Evolutionary conservation across 306 rosid genomes (phyloP).

Genomic region (Prunus fruticosa): DNA sequence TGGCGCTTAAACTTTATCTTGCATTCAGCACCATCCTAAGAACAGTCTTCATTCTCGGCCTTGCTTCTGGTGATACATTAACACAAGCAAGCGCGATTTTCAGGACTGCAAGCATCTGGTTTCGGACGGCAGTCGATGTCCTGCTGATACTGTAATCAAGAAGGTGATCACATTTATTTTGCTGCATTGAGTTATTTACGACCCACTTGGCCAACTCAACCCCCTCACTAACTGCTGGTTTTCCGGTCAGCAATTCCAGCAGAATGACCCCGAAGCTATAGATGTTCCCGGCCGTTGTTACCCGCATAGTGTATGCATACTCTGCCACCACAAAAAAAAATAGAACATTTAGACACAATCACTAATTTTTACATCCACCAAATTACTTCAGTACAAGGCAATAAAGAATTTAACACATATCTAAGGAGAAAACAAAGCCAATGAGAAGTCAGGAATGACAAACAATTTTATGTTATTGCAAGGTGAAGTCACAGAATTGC

Average conservation of each 20-base stretch:
- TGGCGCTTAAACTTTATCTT: conserved; percentile 28
- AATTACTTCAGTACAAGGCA: neutral
- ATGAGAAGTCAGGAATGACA: neutral
- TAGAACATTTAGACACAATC: neutral
- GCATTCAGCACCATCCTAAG: conserved; percentile 75
- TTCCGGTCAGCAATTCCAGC: conserved; percentile 84
- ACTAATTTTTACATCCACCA: neutral
- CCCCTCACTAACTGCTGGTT: conserved; percentile 73
- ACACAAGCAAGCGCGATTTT: conserved; percentile 70
- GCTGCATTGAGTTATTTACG: conserved; percentile 36
- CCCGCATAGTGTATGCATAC: conserved; percentile 89
- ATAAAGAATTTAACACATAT: neutral
- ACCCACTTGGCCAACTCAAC: conserved; percentile 82
- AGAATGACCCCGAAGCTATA: conserved; percentile 85
- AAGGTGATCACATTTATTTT: conserved; percentile 43
- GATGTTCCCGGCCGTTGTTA: conserved; percentile 71
- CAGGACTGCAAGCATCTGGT: conserved; percentile 76
- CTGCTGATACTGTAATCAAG: conserved; percentile 65
- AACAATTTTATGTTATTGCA: neutral
- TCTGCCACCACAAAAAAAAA: conserved; percentile 45
- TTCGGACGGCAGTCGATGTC: conserved; percentile 56
- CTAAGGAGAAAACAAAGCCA: neutral
- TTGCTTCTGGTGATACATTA: conserved; percentile 52
- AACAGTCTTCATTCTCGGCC: conserved; percentile 88
- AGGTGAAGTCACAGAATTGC: conserved; percentile 19